phyloP scores from a whole-genome alignment of 345 rosid genomes.

The Erucastrum elatum region DNA sequence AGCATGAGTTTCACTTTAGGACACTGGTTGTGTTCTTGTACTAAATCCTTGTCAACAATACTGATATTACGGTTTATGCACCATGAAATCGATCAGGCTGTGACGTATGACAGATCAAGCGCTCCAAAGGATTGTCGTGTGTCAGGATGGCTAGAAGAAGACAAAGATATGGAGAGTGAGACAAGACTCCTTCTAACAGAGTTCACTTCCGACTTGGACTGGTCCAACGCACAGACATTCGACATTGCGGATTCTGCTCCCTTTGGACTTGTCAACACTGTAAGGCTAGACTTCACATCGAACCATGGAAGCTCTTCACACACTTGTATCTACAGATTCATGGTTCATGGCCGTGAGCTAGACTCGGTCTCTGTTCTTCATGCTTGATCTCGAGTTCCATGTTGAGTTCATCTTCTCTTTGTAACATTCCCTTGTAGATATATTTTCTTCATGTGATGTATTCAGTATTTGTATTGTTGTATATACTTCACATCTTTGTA shows the following conservation, averaged over 20 bases:
- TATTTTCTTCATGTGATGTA: neutral
- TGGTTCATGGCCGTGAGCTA: constrained; percentile 88
- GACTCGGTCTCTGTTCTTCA: constrained; percentile 41
- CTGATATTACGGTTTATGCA: neutral
- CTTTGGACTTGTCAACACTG: constrained; percentile 57
- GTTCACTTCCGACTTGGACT: constrained; percentile 81
- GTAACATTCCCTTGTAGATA: constrained; percentile 22
- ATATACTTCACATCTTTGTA: neutral
- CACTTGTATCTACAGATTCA: constrained; percentile 87
- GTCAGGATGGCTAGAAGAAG: constrained; percentile 84
- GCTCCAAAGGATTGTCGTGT: constrained; percentile 90
- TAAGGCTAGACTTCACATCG: constrained; percentile 71
- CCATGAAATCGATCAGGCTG: constrained; percentile 53
- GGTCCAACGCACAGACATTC: constrained; percentile 85
- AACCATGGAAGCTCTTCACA: constrained; percentile 80
- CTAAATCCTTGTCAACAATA: too few species aligned
- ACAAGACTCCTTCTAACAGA: constrained; percentile 63
- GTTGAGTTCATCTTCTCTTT: constrained; percentile 7
- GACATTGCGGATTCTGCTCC: constrained; percentile 46
- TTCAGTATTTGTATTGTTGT: constrained; percentile 3
- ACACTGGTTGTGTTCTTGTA: neutral
- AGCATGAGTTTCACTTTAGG: constrained; percentile 3
- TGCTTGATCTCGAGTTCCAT: constrained; percentile 22
- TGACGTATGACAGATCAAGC: constrained; percentile 87
- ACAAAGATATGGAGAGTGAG: constrained; percentile 34